Conservation (phyloP, 2,329 filamentous ascomycete species). For the Fusarium kyushuense region DNA sequence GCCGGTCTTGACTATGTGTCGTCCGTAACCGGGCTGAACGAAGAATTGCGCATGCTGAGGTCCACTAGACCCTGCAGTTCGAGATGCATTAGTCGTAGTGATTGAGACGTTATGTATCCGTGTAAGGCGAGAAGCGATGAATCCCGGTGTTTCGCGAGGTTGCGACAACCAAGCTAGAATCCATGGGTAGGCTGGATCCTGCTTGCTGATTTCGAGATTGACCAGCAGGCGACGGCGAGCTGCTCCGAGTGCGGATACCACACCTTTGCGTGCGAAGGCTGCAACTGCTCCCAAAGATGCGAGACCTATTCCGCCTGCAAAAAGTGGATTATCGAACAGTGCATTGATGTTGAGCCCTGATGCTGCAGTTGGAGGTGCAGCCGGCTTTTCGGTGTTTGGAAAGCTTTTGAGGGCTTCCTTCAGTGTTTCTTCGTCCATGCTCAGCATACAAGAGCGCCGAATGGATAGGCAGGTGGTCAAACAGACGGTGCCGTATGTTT, state of each 20-base stretch:
- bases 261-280: constrained; percentile 82
- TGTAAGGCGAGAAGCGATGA: constrained; percentile 68
- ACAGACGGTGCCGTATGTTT: background rate
- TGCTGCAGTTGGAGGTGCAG: constrained; percentile 49
- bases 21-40: constrained; percentile 90
- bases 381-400: constrained; percentile 49
- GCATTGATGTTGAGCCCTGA: constrained; percentile 64
- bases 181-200: constrained; percentile 94
- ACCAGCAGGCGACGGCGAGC: constrained; percentile 89
- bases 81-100: constrained; percentile 69
- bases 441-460: constrained; percentile 2
- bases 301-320: constrained; percentile 85
- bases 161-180: constrained; percentile 93
- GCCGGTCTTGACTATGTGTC: constrained; percentile 87
- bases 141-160: constrained; percentile 75
- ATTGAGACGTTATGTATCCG: constrained; percentile 71
- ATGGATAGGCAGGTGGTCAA: constrained; percentile 30
- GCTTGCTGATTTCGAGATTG: constrained; percentile 94
- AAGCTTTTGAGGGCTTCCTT: constrained; percentile 37
- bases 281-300: constrained; percentile 87
- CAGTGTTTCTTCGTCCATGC: constrained; percentile 38
- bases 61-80: constrained; percentile 70
- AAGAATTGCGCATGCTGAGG: constrained; percentile 83
- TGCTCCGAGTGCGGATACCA: constrained; percentile 77
- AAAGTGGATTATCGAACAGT: constrained; percentile 73